phyloP scores from a whole-genome alignment of 441 rosid species.

The Bruguiera hainesii region DNA sequence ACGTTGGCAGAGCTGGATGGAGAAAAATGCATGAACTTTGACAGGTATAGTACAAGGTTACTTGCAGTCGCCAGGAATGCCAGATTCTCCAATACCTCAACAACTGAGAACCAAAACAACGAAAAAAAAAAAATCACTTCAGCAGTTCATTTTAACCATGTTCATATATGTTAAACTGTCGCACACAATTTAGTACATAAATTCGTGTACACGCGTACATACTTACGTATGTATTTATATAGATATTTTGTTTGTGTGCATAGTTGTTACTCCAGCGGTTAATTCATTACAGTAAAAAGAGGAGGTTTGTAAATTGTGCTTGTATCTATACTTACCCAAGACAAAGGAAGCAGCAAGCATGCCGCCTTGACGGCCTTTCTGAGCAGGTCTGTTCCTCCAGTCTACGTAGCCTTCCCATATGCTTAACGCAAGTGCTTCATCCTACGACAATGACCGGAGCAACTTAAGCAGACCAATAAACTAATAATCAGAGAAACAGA shows the following conservation, averaged over 20 bases:
- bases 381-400: slow-evolving; percentile 71
- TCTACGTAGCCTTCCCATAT: slow-evolving; percentile 64
- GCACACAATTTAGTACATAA: slow-evolving; percentile 6
- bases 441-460: slow-evolving; percentile 30
- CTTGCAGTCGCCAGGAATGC: slow-evolving; percentile 88
- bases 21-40: slow-evolving; percentile 66
- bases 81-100: slow-evolving; percentile 79
- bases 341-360: slow-evolving; percentile 80
- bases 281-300: background rate
- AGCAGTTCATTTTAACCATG: too few species aligned
- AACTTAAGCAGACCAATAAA: background rate
- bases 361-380: slow-evolving; percentile 70
- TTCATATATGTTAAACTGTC: slow-evolving; percentile 21
- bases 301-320: background rate
- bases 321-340: slow-evolving; percentile 42
- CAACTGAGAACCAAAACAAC: slow-evolving; percentile 30
- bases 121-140: too few species aligned
- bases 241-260: too few species aligned
- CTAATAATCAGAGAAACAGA: background rate
- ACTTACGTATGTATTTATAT: too few species aligned
- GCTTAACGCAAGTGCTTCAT: slow-evolving; percentile 32
- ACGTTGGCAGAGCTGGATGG: slow-evolving; percentile 71
- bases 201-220: background rate
- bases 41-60: slow-evolving; percentile 74
- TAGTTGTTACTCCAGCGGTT: too few species aligned